phyloP scores from a whole-genome alignment of 768 basidiomycete species.

The Amyloporia xantha region DNA sequence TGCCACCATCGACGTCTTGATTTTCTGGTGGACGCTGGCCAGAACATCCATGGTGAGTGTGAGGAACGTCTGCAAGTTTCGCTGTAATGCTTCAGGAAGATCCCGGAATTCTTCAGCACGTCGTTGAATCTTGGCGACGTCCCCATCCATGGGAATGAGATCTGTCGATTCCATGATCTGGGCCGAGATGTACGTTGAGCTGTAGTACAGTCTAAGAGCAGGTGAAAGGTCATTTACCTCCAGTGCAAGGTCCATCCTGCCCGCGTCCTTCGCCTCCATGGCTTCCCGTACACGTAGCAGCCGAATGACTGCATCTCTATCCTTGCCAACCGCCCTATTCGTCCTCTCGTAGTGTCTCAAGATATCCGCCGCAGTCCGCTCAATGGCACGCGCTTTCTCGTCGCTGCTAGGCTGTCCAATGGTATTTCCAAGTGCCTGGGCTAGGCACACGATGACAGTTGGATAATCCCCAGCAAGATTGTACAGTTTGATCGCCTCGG shows the following conservation, averaged over 20 bases:
- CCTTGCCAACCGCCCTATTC: conserved; percentile 65
- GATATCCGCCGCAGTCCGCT: conserved; percentile 72
- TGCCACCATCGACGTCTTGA: conserved; percentile 63
- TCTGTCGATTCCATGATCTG: conserved; percentile 85
- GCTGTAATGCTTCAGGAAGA: conserved; percentile 77
- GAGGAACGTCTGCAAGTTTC: conserved; percentile 84
- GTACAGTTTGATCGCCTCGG: conserved; percentile 92
- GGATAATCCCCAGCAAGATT: conserved; percentile 89
- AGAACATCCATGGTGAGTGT: conserved; percentile 91
- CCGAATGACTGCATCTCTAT: conserved; percentile 65
- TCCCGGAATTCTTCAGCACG: conserved; percentile 88
- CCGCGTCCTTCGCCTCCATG: conserved; percentile 64
- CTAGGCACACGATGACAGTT: conserved; percentile 83
- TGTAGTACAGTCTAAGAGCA: neutral
- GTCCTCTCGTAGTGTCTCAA: conserved; percentile 74
- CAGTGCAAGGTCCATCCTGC: conserved; percentile 69
- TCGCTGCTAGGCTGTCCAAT: conserved; percentile 53
- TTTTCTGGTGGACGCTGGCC: conserved; percentile 69
- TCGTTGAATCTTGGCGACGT: conserved; percentile 78
- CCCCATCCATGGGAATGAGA: conserved; percentile 81
- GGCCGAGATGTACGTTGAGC: neutral
- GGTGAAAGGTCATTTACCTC: conserved; percentile 51
- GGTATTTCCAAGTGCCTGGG: conserved; percentile 79
- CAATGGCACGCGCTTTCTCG: conserved; percentile 61
- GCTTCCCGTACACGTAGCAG: conserved; percentile 79